Evolutionary conservation across 208 protist species (phyloP), one percentile per base, ranked within the genome.

Genomic region (Crithidia sp.): DNA sequence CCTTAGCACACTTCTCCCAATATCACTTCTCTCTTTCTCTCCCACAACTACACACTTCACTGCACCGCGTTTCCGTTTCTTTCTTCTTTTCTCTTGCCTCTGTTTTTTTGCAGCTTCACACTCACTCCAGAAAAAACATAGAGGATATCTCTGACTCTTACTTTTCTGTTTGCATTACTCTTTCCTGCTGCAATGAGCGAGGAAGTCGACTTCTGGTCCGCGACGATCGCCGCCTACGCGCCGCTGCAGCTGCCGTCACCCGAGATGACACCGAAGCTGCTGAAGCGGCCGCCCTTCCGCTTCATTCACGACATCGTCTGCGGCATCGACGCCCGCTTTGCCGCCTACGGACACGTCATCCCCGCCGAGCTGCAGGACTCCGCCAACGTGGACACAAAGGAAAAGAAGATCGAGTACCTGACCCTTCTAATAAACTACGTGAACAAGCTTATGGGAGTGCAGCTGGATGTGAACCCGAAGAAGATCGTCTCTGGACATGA

Each of bases 281-380:
- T 98, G 37, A 89, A 96, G 60, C 79, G 88, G 9, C 94, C 94
- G 3, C 92, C 94, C 7, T 98, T 98, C 81, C 88, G 92, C 19
- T 98, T 98, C 66, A 95, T 98, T 74, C 86, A 92, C 67, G 95
- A 97, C 66, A 88, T 98, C 55, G 86, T 97, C 12, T 76, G 70
- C 40, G 76, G 61, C 52, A 93, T 97, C 64, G 91, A 95, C 58
- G 76, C 52, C 0, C 84, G 85, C 4, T 95, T 91, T 71, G 82
- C 82, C 5, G 90, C 87, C 10, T 96, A 94, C 71, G 74, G 79
- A 28, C 84, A 94, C 60, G 70, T 97, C 16, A 88, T 96, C 61
- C 74, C 88, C 0, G 66, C 57, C 1, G 85, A 88, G 3, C 74
- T 94, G 67, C 57, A 74, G 14, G 73, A 94, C 82, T 79, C 74